Base-by-base conservation (phyloP, 106 monocot species). In the Phalaenopsis aphrodite region DNA sequence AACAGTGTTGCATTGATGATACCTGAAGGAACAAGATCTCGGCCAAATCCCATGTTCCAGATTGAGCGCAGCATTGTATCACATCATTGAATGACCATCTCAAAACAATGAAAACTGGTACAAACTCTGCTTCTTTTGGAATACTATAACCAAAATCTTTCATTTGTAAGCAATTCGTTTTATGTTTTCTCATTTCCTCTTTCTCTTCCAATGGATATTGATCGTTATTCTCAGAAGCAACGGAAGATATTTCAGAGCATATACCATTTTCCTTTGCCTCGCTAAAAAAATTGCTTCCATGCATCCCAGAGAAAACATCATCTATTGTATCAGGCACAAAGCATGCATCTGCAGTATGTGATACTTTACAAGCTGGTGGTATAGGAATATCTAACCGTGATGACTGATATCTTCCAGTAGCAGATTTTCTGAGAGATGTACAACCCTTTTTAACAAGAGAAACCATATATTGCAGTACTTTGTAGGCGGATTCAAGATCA, bases 331-430 rank as follows among this genome's bases (percentile, higher is more conserved):
- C 2, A 73, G 56, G 16, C 18, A 55, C 38, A 81, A 41, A n/a
- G 2, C 66, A 82, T 48, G 19, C 73, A 79, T 64, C 74, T 72
- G 55, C 46, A 75, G 3, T 41, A 46, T 4, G 58, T 41, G 81
- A 37, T 48, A 85, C 81, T 8, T 83, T 78, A 69, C 18, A 78
- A 36, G 46, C 24, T 45, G 82, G 76, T 3, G 91, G 93, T 74
- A 93, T 85, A 56, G 93, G 93, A 77, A 93, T 91, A 80, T 93
- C 93, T 78, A 93, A 23, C 73, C 79, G 83, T 73, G 84, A 82
- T 71, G 86, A 81, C 39, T 77, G 91, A 84, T 83, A 91, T 23
- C 65, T 64, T 55, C 85, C 85, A 38, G 43, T 66, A 84, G 76
- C n/a, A 80, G 88, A 85, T 78, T 17, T 80, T 71, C 57, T 82